phyloP scores from a whole-genome alignment of 192 early-diverging fungal species.

The Podila verticillata region DNA sequence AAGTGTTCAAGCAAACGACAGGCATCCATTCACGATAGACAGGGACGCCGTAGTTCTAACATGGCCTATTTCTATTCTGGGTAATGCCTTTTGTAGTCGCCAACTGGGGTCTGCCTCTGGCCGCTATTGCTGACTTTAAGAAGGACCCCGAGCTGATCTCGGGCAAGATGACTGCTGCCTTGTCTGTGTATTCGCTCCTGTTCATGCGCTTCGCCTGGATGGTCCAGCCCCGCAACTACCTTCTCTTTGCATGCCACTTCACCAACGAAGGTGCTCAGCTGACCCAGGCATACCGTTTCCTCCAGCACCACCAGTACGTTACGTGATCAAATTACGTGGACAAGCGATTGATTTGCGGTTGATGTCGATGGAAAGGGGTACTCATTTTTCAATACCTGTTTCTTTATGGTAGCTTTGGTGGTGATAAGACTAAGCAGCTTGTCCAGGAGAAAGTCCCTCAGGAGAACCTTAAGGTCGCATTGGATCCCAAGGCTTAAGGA shows the following conservation, averaged over 20 bases:
- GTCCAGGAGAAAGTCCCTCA: neutral
- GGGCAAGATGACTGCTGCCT: slow-evolving; percentile 92
- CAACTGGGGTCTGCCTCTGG: slow-evolving; percentile 96
- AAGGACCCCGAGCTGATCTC: slow-evolving; percentile 93
- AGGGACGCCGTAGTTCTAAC: too few species aligned
- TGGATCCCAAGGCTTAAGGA: slow-evolving; percentile 35
- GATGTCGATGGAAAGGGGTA: too few species aligned
- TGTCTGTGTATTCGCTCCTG: slow-evolving; percentile 87
- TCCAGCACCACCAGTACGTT: slow-evolving; percentile 81
- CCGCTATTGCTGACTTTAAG: slow-evolving; percentile 91
- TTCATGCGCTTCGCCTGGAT: slow-evolving; percentile 97
- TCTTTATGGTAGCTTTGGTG: slow-evolving; percentile 46
- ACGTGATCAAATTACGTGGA: slow-evolving; percentile 31
- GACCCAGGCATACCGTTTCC: slow-evolving; percentile 84
- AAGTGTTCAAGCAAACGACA: slow-evolving; percentile 4
- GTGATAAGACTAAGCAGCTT: slow-evolving; percentile 16
- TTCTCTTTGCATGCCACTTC: slow-evolving; percentile 94
- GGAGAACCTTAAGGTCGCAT: slow-evolving; percentile 33
- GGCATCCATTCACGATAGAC: too few species aligned
- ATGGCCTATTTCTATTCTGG: neutral
- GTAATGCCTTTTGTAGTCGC: slow-evolving; percentile 54
- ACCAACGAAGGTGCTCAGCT: slow-evolving; percentile 93
- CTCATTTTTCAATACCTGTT: neutral
- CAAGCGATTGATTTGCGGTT: too few species aligned
- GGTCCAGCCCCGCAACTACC: slow-evolving; percentile 89